Evolutionary conservation across 139 green algal species (phyloP).

Genomic region (Chlorella sp.): DNA sequence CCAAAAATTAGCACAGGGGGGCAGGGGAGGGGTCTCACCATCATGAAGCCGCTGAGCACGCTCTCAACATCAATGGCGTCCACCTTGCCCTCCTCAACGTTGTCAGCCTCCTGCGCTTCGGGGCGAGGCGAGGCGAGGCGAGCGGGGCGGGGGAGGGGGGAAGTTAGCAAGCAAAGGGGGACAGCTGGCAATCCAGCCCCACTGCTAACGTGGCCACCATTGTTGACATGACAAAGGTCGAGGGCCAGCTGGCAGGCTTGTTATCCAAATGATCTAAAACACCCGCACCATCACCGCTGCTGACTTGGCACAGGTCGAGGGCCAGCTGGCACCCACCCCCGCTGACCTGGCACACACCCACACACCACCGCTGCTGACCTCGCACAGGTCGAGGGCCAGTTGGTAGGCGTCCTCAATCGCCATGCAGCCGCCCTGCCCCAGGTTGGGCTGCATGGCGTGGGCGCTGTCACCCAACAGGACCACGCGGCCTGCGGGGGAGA

Average conservation of each 20-base stretch:
- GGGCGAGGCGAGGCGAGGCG: neutral
- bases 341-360: too few relatives aligned
- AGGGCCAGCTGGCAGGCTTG: slow-evolving; percentile 79
- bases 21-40: neutral
- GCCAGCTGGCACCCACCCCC: neutral
- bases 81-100: slow-evolving; percentile 1
- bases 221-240: slow-evolving; percentile 7
- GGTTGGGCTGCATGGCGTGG: slow-evolving; percentile 98
- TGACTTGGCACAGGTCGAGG: too few relatives aligned
- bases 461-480: slow-evolving; percentile 94
- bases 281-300: too few relatives aligned
- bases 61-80: slow-evolving; percentile 36
- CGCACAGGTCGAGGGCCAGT: slow-evolving; percentile 54
- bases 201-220: too few relatives aligned
- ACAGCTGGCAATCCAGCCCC: neutral
- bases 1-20: too few relatives aligned
- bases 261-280: too few relatives aligned
- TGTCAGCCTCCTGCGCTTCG: slow-evolving; percentile 1
- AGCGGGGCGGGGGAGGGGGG: neutral
- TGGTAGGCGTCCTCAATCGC: slow-evolving; percentile 92
- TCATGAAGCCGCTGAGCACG: slow-evolving; percentile 42
- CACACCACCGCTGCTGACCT: neutral
- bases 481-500: slow-evolving; percentile 61
- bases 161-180: neutral
- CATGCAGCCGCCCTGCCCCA: slow-evolving; percentile 97